Evolutionary conservation across 345 rosid species (phyloP).

Genomic region (Erucastrum elatum): DNA sequence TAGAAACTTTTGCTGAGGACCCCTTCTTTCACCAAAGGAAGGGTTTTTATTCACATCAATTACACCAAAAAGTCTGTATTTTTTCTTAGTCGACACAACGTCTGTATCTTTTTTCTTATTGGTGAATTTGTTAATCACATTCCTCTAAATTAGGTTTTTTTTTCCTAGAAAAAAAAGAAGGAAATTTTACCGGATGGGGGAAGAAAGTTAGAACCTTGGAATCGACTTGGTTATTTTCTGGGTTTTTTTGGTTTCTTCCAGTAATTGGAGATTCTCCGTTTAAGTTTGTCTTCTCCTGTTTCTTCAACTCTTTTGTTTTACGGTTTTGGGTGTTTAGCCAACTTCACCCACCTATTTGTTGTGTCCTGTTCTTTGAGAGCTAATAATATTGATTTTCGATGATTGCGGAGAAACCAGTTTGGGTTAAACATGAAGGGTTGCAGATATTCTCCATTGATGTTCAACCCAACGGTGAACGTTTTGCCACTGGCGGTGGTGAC

Average conservation of each 20-base stretch:
- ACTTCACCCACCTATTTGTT: not conserved
- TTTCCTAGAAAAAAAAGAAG: too few relatives aligned
- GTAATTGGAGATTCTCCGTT: not conserved
- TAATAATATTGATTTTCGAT: slow-evolving; percentile 30
- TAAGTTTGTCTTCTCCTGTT: too few relatives aligned
- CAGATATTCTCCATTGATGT: slow-evolving; percentile 97
- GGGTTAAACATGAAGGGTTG: slow-evolving; percentile 98
- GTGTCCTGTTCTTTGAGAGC: not conserved
- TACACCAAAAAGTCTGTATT: too few relatives aligned
- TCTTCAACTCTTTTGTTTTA: too few relatives aligned
- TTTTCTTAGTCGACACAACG: too few relatives aligned
- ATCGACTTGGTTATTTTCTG: not conserved
- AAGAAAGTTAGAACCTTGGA: not conserved
- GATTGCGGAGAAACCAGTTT: slow-evolving; percentile 95
- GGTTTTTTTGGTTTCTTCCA: not conserved
- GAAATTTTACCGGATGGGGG: not conserved
- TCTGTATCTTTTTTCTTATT: too few relatives aligned
- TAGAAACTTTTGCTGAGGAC: too few relatives aligned
- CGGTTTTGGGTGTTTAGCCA: too few relatives aligned
- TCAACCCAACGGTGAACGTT: slow-evolving; percentile 90
- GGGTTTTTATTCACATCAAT: too few relatives aligned
- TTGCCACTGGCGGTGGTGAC: slow-evolving; percentile 99
- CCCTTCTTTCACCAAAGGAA: too few relatives aligned
- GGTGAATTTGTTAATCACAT: not conserved
- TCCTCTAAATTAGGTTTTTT: slow-evolving; percentile 6